phyloP scores from a whole-genome alignment of 2,329 filamentous ascomycete genomes.

The Arthrobotrys conoides region DNA sequence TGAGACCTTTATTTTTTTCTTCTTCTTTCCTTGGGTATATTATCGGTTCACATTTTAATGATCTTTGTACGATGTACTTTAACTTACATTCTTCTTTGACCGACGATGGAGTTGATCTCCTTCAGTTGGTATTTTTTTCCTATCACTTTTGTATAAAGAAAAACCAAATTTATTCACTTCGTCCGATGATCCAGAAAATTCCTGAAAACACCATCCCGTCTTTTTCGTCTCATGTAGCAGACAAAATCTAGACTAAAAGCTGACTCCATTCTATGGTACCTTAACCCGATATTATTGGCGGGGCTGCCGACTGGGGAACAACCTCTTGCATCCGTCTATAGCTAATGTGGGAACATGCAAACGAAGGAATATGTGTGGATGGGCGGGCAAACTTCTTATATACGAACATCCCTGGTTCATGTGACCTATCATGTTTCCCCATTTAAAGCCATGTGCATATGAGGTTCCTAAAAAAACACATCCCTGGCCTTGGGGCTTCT shows the following conservation, averaged over 20 bases:
- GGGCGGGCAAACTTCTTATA: conserved; percentile 30
- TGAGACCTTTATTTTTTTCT: conserved; percentile 25
- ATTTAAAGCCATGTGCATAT: neutral
- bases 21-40: conserved; percentile 11
- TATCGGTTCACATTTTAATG: conserved; percentile 57
- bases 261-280: conserved; percentile 10
- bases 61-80: conserved; percentile 51
- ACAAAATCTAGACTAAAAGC: conserved; percentile 31
- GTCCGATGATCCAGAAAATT: conserved; percentile 23
- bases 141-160: conserved; percentile 48
- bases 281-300: conserved; percentile 40
- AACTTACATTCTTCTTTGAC: conserved; percentile 46
- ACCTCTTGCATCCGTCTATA: conserved; percentile 45
- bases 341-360: conserved; percentile 31
- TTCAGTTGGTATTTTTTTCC: conserved; percentile 13
- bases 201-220: conserved; percentile 18
- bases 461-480: conserved; percentile 29
- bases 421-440: conserved; percentile 50
- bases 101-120: conserved; percentile 41
- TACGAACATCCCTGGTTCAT: conserved; percentile 47
- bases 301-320: conserved; percentile 46
- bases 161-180: conserved; percentile 48
- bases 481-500: conserved; percentile 8
- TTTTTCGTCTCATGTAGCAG: conserved; percentile 34
- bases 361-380: conserved; percentile 27